A percentile compares a stretch with the other conserved stretches of the same genome.
Conservation (phyloP, 148 eudicot genomes). For the Linanthus parryae region DNA sequence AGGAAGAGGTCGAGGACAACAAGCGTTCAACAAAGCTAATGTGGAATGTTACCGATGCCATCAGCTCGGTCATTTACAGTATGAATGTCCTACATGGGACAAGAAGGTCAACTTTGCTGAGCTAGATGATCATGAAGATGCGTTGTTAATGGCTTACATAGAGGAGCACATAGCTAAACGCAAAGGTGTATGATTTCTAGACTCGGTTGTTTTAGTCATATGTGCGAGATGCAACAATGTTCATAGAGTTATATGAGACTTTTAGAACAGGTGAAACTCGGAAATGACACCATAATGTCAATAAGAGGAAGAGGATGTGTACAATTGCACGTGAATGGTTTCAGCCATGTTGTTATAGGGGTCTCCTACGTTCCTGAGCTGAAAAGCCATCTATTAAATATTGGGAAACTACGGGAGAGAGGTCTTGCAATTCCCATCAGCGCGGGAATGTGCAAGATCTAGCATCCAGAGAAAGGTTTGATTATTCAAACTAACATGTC, state of each 20-base stretch:
- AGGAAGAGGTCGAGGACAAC: too few species aligned
- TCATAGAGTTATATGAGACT: background rate
- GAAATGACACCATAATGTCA: background rate
- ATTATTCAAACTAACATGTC: background rate
- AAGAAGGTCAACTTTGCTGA: background rate
- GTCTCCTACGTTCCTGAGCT: slow-evolving; percentile 5
- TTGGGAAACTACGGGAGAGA: background rate
- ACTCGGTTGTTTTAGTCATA: slow-evolving; percentile 7
- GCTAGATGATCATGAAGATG: background rate
- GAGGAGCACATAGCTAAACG: background rate
- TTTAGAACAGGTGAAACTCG: slow-evolving; percentile 3
- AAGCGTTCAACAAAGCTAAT: background rate
- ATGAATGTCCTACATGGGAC: slow-evolving; percentile 1
- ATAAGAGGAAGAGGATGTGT: slow-evolving; percentile 2
- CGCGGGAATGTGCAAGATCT: background rate
- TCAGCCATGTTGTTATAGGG: background rate
- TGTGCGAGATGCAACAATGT: background rate
- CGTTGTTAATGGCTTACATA: background rate
- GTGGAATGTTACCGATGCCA: background rate
- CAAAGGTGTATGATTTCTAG: slow-evolving; percentile 3
- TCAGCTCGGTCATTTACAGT: background rate
- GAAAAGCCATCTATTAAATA: background rate
- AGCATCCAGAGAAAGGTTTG: background rate
- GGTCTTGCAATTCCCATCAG: background rate
- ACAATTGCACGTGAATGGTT: background rate